These are phyloP conservation scores for Carallia pectinifolia DNA, from an alignment of 345 rosid species.

Conservation along the genomic window DNA sequence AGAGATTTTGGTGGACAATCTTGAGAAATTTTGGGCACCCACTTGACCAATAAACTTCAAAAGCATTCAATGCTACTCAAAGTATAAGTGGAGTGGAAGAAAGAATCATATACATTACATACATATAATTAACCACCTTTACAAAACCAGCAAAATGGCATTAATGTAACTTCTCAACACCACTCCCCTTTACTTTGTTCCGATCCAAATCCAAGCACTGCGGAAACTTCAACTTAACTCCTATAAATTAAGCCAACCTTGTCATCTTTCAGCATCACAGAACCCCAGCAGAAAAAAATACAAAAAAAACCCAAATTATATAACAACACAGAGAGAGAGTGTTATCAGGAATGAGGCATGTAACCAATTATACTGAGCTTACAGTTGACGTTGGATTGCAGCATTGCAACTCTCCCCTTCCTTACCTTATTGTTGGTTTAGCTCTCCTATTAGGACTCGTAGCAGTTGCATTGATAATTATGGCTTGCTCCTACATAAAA, in stretches of 20 bases:
- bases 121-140: background rate
- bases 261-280: background rate
- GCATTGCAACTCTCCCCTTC: background rate
- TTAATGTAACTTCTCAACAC: background rate
- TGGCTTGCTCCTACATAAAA: constrained; percentile 3
- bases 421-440: background rate
- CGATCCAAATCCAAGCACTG: background rate
- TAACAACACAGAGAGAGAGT: background rate
- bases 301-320: background rate
- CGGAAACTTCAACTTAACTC: background rate
- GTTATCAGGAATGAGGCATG: background rate
- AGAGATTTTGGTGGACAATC: background rate
- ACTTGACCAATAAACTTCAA: background rate
- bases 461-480: background rate
- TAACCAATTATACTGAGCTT: background rate
- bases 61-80: background rate
- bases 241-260: background rate
- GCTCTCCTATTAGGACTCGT: background rate
- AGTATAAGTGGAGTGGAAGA: background rate
- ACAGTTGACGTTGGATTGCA: background rate
- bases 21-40: background rate
- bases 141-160: background rate
- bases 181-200: background rate
- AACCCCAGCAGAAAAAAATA: no score
- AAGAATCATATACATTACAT: background rate